Conservation (phyloP, 192 early-diverging fungal species). For the Linderina pennispora region DNA sequence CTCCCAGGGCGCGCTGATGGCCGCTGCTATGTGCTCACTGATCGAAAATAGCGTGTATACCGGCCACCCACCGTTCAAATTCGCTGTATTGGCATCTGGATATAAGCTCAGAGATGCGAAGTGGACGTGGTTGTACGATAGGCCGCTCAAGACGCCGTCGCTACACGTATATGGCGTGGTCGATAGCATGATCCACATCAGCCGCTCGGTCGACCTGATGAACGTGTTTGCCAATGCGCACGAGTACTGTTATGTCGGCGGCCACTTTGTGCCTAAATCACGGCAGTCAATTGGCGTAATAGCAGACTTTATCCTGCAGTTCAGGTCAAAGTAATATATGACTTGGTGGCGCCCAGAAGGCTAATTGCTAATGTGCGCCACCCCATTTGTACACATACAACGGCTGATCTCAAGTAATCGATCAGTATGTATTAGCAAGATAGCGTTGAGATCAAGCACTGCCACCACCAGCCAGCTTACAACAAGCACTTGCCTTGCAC, state of each 20-base stretch:
- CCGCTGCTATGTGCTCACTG: conserved; percentile 26
- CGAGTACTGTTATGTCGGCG: background rate
- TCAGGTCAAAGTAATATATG: too few relatives aligned
- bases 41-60: conserved; percentile 9
- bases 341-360: too few relatives aligned
- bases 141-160: conserved; percentile 26
- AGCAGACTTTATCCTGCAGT: background rate
- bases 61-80: conserved; percentile 19
- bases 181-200: conserved; percentile 30
- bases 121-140: conserved; percentile 27
- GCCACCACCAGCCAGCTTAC: too few relatives aligned
- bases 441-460: too few relatives aligned
- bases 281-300: background rate
- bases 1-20: conserved; percentile 38
- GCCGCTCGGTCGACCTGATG: conserved; percentile 25
- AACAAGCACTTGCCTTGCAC: too few relatives aligned
- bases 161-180: conserved; percentile 37
- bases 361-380: too few relatives aligned
- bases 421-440: too few relatives aligned
- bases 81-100: conserved; percentile 35
- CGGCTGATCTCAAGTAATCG: too few relatives aligned
- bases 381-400: too few relatives aligned
- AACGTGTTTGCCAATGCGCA: conserved; percentile 6
- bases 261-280: background rate
- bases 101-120: conserved; percentile 28